Base-by-base conservation (phyloP, 2,329 filamentous ascomycete species). In the Ascochyta rabiei region DNA sequence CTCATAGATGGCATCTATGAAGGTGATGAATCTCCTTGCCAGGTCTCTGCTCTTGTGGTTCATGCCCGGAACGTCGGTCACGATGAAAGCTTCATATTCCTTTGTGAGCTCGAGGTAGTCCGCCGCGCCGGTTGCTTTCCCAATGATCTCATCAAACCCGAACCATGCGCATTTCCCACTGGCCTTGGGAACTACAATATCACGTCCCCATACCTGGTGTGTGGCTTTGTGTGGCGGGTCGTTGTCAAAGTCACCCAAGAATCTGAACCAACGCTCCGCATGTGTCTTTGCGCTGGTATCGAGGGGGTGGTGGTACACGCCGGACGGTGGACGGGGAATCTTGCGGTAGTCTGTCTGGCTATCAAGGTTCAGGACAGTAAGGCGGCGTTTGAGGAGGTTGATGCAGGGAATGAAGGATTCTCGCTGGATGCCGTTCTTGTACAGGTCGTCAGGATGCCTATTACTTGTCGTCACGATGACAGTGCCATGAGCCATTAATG, bases 271-370 rank as follows among this genome's bases (percentile, higher is more conserved):
- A 74, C 93, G 93, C 64, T 96, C 86, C 15, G 92, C 91, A 72
- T 99, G 95, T 0, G 86, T 85, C 10, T 83, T 75, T 3, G 95
- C 93, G 46, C 89, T 87, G 8, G 82, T 81, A 73, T 93, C 92
- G 2, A 98, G 86, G 0, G 91, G 90, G 54, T 91, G 88, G 79
- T 98, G 91, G 76, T 98, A 99, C 16, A 99, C 95, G 33, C 91
- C 93, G 0, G 91, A 96, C 0, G 93, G 89, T 2, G 95, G 95
- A 0, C 95, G 86, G 1, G 93, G 91, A 52, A 99, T 96, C 76
- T 97, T 98, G 69, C 95, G 91, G 79, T 99, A 99, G 77, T 99
- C 95, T 33, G 93, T 99, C 4, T 89, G 87, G 2, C 92, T 96
- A 79, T 99, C 90, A 55, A 99, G 87, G 76, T 97, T 97, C 67